These are phyloP conservation scores for Chlamydomonas schloesseri DNA, from an alignment of 139 green algal species.

Conservation along the genomic window DNA sequence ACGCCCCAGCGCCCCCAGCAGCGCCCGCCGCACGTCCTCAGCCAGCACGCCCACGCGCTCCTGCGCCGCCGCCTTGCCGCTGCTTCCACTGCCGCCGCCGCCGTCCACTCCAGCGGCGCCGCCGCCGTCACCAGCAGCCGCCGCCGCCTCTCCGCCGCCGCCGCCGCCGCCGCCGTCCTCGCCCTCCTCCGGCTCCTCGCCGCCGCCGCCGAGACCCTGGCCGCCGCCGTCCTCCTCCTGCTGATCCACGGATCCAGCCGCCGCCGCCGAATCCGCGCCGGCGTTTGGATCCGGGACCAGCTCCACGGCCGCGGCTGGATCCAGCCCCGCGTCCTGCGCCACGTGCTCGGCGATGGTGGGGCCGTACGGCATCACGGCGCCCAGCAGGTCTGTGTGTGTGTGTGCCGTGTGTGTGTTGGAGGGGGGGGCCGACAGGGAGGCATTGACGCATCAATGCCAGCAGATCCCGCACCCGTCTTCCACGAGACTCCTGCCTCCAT, in stretches of 20 bases:
- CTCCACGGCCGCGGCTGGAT: slow-evolving; percentile 46
- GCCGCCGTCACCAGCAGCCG: neutral
- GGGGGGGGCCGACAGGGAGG: no score
- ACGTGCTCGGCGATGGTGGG: slow-evolving; percentile 88
- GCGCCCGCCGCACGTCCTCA: slow-evolving; percentile 15
- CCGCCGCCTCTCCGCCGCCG: neutral
- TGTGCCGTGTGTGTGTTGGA: no score
- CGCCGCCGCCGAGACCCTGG: neutral
- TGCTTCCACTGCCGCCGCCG: neutral
- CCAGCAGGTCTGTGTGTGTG: slow-evolving; percentile 20
- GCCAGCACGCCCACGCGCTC: slow-evolving; percentile 8
- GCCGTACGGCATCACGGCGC: slow-evolving; percentile 79
- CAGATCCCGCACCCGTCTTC: no score
- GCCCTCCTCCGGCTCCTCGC: slow-evolving; percentile 19
- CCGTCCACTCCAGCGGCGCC: neutral
- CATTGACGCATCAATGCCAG: no score
- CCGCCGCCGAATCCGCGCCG: neutral
- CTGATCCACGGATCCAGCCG: neutral
- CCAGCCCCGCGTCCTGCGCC: slow-evolving; percentile 75
- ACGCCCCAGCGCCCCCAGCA: slow-evolving; percentile 49
- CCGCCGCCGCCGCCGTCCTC: neutral
- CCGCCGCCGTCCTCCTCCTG: no score
- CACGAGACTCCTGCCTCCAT: no score
- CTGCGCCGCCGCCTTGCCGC: neutral
- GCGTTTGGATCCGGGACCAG: neutral